Conservation (phyloP, 2,329 filamentous ascomycete species). For the Cercospora sp. region DNA sequence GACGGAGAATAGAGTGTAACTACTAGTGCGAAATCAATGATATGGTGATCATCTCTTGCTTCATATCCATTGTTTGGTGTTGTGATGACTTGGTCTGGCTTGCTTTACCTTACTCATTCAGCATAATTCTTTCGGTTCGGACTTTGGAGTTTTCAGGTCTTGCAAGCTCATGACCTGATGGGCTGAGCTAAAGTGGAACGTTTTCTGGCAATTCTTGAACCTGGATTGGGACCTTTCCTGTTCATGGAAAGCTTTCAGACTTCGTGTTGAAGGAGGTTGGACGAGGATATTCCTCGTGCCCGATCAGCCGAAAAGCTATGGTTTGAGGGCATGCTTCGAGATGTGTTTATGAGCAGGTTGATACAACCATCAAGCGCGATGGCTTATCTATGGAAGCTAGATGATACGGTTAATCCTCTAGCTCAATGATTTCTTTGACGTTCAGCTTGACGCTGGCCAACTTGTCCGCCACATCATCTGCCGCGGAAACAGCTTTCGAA, state of each 20-base stretch:
- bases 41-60: neutral
- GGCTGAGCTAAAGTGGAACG: neutral
- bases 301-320: neutral
- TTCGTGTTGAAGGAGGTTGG: neutral
- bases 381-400: neutral
- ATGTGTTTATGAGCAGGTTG: neutral
- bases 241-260: neutral
- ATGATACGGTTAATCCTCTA: constrained; percentile 12
- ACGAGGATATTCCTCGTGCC: neutral
- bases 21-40: neutral
- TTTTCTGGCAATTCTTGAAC: neutral
- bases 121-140: too few species aligned
- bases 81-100: neutral
- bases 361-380: neutral
- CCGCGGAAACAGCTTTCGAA: neutral
- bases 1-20: neutral
- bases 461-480: constrained; percentile 18
- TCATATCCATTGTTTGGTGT: neutral
- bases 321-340: neutral
- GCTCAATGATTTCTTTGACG: constrained; percentile 17
- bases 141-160: neutral
- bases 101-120: too few species aligned
- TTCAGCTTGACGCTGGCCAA: constrained; percentile 22
- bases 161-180: neutral
- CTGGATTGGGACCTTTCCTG: neutral